phyloP scores from a whole-genome alignment of 306 rosid genomes.

The Sicyos edulis region DNA sequence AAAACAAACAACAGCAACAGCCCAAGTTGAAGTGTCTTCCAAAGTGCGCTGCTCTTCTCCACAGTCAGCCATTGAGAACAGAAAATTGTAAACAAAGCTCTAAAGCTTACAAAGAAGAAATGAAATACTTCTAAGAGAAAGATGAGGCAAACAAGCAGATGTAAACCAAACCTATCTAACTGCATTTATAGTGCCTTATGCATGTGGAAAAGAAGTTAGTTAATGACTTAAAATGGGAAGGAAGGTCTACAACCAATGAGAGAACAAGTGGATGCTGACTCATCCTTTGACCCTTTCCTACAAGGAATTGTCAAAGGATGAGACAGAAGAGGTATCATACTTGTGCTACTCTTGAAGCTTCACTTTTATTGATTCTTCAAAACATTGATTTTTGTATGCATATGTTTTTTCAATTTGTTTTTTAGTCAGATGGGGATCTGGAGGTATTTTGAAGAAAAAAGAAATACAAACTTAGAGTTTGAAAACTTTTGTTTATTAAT shows the following conservation, averaged over 20 bases:
- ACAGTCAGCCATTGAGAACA: background rate
- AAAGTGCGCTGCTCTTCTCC: constrained; percentile 33
- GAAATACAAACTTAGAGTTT: background rate
- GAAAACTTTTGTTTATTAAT: background rate
- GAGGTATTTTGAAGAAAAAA: background rate
- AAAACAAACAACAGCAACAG: constrained; percentile 60
- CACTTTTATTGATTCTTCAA: background rate
- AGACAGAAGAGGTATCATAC: constrained; percentile 1
- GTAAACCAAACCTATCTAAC: background rate
- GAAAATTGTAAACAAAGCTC: background rate
- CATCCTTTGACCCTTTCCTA: constrained; percentile 13
- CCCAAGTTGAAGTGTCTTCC: constrained; percentile 66
- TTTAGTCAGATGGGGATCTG: constrained; percentile 8
- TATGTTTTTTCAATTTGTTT: background rate
- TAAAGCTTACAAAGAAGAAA: constrained; percentile 9
- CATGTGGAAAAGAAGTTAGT: constrained; percentile 8
- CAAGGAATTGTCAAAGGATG: constrained; percentile 15
- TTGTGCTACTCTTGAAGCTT: background rate
- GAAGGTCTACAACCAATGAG: constrained; percentile 6
- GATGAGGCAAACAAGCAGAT: constrained; percentile 3
- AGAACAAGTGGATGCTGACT: background rate
- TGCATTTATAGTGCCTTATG: constrained; percentile 4
- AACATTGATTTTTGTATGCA: background rate
- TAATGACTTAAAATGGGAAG: background rate
- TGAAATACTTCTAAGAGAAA: background rate